phyloP scores from a whole-genome alignment of 345 rosid species.

The Populus alba region DNA sequence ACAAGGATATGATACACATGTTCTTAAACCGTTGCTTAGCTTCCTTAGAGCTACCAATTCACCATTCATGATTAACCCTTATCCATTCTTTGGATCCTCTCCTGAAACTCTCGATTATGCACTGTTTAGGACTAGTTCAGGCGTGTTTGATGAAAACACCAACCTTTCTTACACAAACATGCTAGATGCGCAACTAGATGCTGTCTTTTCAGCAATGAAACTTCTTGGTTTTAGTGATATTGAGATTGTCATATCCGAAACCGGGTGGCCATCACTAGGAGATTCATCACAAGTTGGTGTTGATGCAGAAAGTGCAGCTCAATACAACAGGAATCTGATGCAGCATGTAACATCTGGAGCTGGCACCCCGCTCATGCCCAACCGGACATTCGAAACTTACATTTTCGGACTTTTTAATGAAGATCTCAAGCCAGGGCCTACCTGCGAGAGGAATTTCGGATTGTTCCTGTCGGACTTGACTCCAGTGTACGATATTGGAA shows the following conservation, averaged over 20 bases:
- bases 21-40: conserved; percentile 70
- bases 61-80: conserved; percentile 76
- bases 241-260: conserved; percentile 79
- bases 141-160: conserved; percentile 50
- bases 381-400: conserved; percentile 78
- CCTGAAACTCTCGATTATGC: conserved; percentile 68
- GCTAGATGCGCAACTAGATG: conserved; percentile 90
- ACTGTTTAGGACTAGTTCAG: conserved; percentile 61
- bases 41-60: conserved; percentile 61
- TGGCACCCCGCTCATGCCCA: conserved; percentile 88
- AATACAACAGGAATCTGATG: conserved; percentile 61
- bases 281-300: conserved; percentile 59
- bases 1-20: conserved; percentile 57
- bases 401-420: conserved; percentile 88
- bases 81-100: conserved; percentile 76
- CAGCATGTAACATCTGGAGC: conserved; percentile 52
- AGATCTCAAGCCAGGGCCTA: conserved; percentile 71
- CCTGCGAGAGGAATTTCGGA: conserved; percentile 67
- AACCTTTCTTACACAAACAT: conserved; percentile 61
- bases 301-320: conserved; percentile 49
- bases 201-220: conserved; percentile 76
- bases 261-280: conserved; percentile 87
- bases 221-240: conserved; percentile 57
- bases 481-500: conserved; percentile 66
- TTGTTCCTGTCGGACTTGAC: conserved; percentile 63